These are phyloP conservation scores for Umbelopsis sp. DNA, from an alignment of 192 early-diverging fungal species.

Conservation along the genomic window DNA sequence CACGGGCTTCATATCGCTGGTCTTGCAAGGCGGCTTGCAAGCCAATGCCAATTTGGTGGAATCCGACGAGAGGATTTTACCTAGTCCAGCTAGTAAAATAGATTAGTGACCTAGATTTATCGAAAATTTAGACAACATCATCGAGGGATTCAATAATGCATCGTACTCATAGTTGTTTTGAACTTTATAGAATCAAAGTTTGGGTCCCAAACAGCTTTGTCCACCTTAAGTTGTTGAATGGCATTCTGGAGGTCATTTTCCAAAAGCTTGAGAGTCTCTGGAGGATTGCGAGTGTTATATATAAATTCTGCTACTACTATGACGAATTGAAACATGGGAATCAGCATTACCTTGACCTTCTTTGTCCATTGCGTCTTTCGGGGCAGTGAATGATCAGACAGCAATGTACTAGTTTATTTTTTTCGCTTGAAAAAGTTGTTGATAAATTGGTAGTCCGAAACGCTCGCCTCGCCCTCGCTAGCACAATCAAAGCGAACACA, in stretches of 20 bases:
- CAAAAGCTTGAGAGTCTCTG: neutral
- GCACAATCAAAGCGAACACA: too few relatives aligned
- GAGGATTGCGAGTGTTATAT: neutral
- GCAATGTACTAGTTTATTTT: too few relatives aligned
- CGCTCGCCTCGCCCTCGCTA: too few relatives aligned
- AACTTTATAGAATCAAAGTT: constrained; percentile 27
- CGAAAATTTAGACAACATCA: neutral
- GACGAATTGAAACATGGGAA: neutral
- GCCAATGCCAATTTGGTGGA: constrained; percentile 37
- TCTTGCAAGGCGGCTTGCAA: constrained; percentile 37
- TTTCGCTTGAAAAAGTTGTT: too few relatives aligned
- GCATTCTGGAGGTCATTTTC: neutral
- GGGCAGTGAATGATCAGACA: too few relatives aligned
- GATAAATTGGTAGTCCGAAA: too few relatives aligned
- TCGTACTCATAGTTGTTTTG: constrained; percentile 27
- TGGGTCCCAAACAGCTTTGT: neutral
- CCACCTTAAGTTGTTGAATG: neutral
- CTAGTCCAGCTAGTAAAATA: constrained; percentile 7
- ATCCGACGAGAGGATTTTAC: constrained; percentile 32
- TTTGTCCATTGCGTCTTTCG: neutral
- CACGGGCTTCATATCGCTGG: constrained; percentile 23
- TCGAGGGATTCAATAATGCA: neutral
- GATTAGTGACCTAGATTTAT: neutral
- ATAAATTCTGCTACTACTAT: neutral
- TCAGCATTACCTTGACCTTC: neutral